Conservation (phyloP, 164 flowering plant species). For the Pachysandra terminalis region DNA sequence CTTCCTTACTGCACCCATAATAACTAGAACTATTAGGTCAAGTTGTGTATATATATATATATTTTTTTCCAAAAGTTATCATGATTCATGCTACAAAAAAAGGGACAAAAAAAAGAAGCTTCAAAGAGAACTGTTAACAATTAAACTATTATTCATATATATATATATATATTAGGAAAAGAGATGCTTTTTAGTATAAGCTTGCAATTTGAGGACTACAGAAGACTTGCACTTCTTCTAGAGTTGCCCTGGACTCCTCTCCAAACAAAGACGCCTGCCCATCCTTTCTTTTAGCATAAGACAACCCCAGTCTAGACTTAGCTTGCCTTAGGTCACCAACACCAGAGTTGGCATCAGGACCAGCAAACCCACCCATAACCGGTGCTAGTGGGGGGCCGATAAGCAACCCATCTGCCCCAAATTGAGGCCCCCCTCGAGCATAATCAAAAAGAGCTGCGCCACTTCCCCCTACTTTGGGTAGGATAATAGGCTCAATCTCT, state of each 20-base stretch:
- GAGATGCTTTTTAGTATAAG: constrained; percentile 40
- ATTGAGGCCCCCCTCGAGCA: constrained; percentile 91
- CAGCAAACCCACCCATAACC: constrained; percentile 90
- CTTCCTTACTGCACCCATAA: no score
- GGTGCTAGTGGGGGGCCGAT: constrained; percentile 91
- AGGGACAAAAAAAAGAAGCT: no score
- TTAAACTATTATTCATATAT: no score
- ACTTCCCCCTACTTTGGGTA: constrained; percentile 91
- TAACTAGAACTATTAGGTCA: no score
- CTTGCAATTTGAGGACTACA: constrained; percentile 90
- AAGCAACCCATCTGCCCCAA: constrained; percentile 90
- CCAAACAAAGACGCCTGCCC: constrained; percentile 91
- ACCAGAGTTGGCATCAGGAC: constrained; percentile 85
- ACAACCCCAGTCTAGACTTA: constrained; percentile 81
- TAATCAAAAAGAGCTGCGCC: constrained; percentile 96
- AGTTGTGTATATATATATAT: no score
- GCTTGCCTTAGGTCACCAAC: constrained; percentile 81
- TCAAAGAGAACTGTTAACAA: no score
- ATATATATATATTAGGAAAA: no score
- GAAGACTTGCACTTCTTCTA: constrained; percentile 74
- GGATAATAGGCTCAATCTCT: constrained; percentile 38
- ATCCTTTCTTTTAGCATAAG: constrained; percentile 85
- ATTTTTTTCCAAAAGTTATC: no score
- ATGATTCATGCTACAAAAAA: no score
- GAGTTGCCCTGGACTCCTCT: constrained; percentile 57